Evolutionary conservation across 345 rosid genomes (phyloP), one percentile per base, ranked within the genome.

Genomic region (Aquilaria yunnanensis): DNA sequence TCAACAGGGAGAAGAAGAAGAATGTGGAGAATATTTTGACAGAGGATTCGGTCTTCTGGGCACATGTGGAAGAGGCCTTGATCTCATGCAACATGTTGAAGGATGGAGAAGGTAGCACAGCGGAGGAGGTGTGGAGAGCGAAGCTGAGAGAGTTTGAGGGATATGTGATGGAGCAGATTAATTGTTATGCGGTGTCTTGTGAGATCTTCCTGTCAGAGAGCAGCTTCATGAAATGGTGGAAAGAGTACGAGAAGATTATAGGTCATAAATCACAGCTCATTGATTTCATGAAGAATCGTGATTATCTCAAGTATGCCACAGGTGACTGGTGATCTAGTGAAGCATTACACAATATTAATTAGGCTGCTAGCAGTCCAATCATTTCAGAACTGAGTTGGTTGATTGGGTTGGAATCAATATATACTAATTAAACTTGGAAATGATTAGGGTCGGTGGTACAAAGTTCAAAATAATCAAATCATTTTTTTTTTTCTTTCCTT

Each of bases 41-140:
- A 0, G 63, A 78, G 47, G 95, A 89, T 79, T 89, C 98, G 23
- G 86, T 92, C 60, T 92, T 92, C 16, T 92, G 98, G 98, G 83
- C 85, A 14, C 62, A 73, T 4, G 98, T 92, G 10, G 95, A 92
- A 71, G 94, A 89, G 66, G 85, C 90, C 11, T 8, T 81, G 46
- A 61, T 71, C 8, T 61, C 57, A 0, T 67, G 80, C 63, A 55
- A 72, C 10, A 7, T 10, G 51, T 49, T 74, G 53, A 65, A 34
- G 9, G 47, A 45, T 46, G 61, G 32, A 45, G 74, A 60, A 23
- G 54, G 29, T 9, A 61, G 63, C 5, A 16, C 3, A 9, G 74
- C 59, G 57, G 66, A 41, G 52, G 61, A 56, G 33, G 56, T 2
- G 11, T 34, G 51, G 47, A 55, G 31, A 2, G 32, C n/a, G 46